A percentile compares a stretch with the other conserved stretches of the same genome.
These are phyloP conservation scores for Dryas drummondii DNA, from an alignment of 306 rosid species.

Conservation along the genomic window DNA sequence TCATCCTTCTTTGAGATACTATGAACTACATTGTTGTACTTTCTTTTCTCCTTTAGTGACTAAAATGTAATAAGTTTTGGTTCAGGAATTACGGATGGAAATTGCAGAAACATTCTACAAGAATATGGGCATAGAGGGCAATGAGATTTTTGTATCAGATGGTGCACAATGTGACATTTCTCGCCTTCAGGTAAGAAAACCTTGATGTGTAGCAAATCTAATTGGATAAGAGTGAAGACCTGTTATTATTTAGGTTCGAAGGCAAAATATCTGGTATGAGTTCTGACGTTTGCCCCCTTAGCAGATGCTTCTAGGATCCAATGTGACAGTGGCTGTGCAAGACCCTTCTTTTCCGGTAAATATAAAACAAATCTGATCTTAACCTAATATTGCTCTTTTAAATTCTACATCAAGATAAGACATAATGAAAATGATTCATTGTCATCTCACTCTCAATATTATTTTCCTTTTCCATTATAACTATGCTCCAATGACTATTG, in stretches of 20 bases:
- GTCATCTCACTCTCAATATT: not conserved
- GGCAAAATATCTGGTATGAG: not conserved
- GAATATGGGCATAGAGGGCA: constrained; percentile 33
- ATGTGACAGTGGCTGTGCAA: constrained; percentile 57
- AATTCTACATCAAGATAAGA: not conserved
- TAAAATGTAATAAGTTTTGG: not conserved
- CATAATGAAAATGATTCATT: not conserved
- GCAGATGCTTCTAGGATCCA: constrained; percentile 55
- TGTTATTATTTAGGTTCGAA: not conserved
- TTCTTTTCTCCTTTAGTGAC: not conserved
- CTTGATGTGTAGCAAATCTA: not conserved
- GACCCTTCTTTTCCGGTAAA: constrained; percentile 69
- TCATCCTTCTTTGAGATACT: too few species aligned
- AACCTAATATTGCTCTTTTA: not conserved
- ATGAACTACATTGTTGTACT: too few species aligned
- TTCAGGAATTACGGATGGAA: constrained; percentile 46
- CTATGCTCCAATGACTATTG: not conserved
- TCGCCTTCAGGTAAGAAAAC: constrained; percentile 49
- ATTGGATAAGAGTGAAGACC: not conserved
- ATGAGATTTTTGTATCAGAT: constrained; percentile 63
- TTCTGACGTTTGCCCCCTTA: not conserved
- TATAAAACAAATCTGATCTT: not conserved
- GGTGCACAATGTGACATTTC: constrained; percentile 74
- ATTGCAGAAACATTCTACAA: constrained; percentile 51
- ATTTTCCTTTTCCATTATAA: not conserved